Evolutionary conservation across 106 monocot species (phyloP), one percentile per base, ranked within the genome.

Genomic region (Platanthera guangdongensis): DNA sequence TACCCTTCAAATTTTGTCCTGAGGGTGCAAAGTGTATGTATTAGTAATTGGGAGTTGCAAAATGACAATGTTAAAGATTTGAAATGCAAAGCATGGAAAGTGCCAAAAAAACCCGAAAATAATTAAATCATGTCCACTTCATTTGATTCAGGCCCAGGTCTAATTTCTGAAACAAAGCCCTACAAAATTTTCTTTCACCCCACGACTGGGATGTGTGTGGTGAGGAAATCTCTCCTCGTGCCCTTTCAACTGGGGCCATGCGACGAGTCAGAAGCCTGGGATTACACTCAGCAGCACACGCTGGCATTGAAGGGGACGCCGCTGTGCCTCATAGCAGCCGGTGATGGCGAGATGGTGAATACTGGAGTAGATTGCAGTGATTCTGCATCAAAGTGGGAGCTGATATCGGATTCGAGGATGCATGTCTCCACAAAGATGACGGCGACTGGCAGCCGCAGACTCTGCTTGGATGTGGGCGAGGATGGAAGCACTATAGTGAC

Each of bases 171-270:
- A 5, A n/a, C 51, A 11, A 13, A 73, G 14, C 77, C 78, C 14
- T 80, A 92, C 84, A 78, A 80, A 45, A 51, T 89, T 15, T 60
- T 95, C 46, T 95, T 87, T 84, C 95, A 95, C 78, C 95, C 95
- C 4, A 72, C 80, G 54, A 84, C 85, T 7, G 95, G 95, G 10
- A 77, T 87, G 3, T 95, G 95, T 48, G 72, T 93, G 16, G 19
- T 71, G 52, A 75, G 49, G 62, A 78, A 77, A 13, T 79, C 76
- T 78, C 52, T 70, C n/a, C 19, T 70, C 0, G 57, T 83, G 8
- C 46, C 64, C 2, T 77, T 86, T 12, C 71, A 57, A 7, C 75
- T 95, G 22, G 90, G 92, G 22, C 54, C 77, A 4, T 95, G 95
- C 80, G 22, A 63, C 47, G 67, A 84, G 46, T 53, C 90, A 3